These are phyloP conservation scores for Yamadazyma olivae DNA, from an alignment of 805 yeast genomes.

Conservation along the genomic window DNA sequence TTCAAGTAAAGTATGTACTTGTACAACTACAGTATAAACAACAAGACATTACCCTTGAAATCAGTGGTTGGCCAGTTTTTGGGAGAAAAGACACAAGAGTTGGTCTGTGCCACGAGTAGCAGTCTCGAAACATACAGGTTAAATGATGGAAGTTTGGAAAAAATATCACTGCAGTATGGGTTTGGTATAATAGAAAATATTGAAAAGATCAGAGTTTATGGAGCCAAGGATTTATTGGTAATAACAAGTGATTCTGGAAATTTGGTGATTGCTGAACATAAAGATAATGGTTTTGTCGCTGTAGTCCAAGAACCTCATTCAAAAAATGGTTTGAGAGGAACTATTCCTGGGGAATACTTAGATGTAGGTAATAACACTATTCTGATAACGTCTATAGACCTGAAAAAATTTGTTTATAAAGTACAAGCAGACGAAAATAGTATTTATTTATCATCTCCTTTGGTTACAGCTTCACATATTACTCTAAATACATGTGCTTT, in stretches of 20 bases:
- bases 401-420: conserved; percentile 67
- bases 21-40: conserved; percentile 69
- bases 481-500: conserved; percentile 56
- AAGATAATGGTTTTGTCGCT: conserved; percentile 42
- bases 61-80: conserved; percentile 70
- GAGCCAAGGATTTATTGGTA: conserved; percentile 56
- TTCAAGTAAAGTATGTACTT: conserved; percentile 48
- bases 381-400: conserved; percentile 70
- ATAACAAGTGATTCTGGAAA: conserved; percentile 81
- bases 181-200: conserved; percentile 60
- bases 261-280: conserved; percentile 50
- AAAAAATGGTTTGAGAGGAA: conserved; percentile 71
- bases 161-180: conserved; percentile 41
- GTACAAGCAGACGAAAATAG: conserved; percentile 47
- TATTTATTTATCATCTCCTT: conserved; percentile 63
- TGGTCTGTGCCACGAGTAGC: conserved; percentile 57
- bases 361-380: conserved; percentile 72
- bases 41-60: conserved; percentile 49
- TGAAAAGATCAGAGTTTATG: conserved; percentile 49
- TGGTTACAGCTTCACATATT: conserved; percentile 61
- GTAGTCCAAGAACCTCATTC: conserved; percentile 62
- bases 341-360: conserved; percentile 71
- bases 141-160: conserved; percentile 55
- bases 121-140: conserved; percentile 52
- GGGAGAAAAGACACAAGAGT: conserved; percentile 55